Evolutionary conservation across 73 alveolate genomes (phyloP), one percentile per base, ranked within the genome.

Genomic region (Tetrahymena thermophila): DNA sequence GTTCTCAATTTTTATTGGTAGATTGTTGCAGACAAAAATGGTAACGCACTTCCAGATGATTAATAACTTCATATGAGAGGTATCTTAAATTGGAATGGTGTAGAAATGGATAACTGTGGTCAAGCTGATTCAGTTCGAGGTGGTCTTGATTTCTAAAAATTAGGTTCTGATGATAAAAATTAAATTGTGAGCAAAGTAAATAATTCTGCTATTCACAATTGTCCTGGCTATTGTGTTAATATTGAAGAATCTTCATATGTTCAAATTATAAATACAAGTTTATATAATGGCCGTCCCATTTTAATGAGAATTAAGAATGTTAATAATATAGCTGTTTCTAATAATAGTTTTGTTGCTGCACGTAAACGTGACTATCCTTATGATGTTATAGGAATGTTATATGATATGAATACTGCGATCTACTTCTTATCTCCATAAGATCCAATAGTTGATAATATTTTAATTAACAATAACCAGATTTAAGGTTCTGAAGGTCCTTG

Each of bases 231-330:
- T 25, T 89, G 93, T 31, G 34, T 84, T n/a, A 50, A 85, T 42
- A 93, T 89, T 14, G 83, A 43, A 34, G 85, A 95, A n/a, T 95
- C 97, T 31, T 93, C 93, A 85, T 50, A 95, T 35, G 56, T 95
- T 35, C 89, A 43, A 35, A 35, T 58, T 4, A 9, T 57, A 11
- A 93, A 95, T 25, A 95, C 56, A 50, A 71, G 55, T 35, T 95
- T 95, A 84, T 95, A 50, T 35, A 95, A 95, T 95, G 97, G 97
- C 25, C 94, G 83, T 42, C 71, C 93, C 43, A 93, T 94, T 21
- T 95, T 95, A 44, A 94, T 95, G 56, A 34, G 85, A 44, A 44
- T 95, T 40, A 35, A 43, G 10, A 89, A 95, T 11, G 56, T 57
- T 35, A 34, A 95, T 50, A 55, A 95, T 19, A n/a, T 95, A 23